Base-by-base conservation (phyloP, 495 filamentous ascomycete species). In the Aspergillus biplanus region DNA sequence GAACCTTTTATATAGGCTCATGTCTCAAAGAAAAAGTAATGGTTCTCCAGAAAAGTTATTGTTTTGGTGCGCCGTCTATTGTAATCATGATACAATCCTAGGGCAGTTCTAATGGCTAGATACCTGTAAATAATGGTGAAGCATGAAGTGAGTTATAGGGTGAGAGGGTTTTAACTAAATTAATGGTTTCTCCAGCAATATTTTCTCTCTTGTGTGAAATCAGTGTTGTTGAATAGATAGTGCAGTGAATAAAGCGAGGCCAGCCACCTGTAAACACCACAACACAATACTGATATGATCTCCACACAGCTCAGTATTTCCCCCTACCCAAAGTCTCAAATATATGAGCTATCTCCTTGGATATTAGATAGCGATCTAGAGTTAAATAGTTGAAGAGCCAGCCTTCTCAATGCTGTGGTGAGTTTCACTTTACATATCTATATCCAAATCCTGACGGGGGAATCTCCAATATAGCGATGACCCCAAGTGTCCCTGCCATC, bases 401-500 rank as follows among this genome's bases (percentile, higher is more conserved):
- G 11, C 47, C 9, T 11, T 11, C 21, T 50, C 9, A n/a, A 50
- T 50, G 47, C 16, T 50, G 47, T 50, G 47, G 47, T 50, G 47
- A 50, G 47, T 50, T 5, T 21, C n/a, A 8, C 21, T 16, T 44
- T 34, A 54, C 11, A 8, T 8, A n/a, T 42, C 16, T 33, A 16
- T 21, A 13, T 9, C 16, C 0, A 31, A 21, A 49, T 4, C 44
- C 67, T 68, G 55, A 68, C 39, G 13, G 18, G 18, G 31, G 16
- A 52, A 21, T 42, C 33, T 42, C 31, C 21, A 18, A 6, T 6
- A 27, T 52, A 69, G 67, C 44, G 59, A 67, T 52, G 56, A 69
- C 33, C 59, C 64, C 4, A 56, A 63, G 52, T 69, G 67, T 56
- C 49, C 48, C 52, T 69, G 67, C 53, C 64, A 69, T 44, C 62